Percentiles rank a stretch among this genome's conserved stretches.
Conservation (phyloP, 2,329 filamentous ascomycete genomes). For the Penicillium sp. region DNA sequence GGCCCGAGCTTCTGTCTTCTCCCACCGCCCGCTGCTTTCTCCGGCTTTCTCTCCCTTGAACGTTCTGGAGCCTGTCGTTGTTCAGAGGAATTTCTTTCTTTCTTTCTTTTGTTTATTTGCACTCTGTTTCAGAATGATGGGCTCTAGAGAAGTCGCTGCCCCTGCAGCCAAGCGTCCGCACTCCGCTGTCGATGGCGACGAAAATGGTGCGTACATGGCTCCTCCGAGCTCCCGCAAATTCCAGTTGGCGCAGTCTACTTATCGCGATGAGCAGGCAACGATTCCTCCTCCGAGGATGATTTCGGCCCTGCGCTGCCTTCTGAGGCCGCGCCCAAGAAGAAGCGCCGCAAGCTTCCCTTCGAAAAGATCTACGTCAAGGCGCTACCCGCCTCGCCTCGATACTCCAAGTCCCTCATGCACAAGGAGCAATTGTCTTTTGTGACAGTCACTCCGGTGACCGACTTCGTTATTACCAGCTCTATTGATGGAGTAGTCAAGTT, state of each 20-base stretch:
- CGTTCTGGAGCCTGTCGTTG: neutral
- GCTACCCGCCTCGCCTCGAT: constrained; percentile 75
- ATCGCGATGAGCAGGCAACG: constrained; percentile 23
- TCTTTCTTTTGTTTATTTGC: neutral
- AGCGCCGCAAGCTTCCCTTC: constrained; percentile 84
- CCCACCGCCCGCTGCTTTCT: constrained; percentile 23
- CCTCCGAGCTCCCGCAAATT: constrained; percentile 9
- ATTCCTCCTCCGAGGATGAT: constrained; percentile 76
- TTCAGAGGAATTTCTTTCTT: neutral
- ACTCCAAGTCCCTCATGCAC: constrained; percentile 98
- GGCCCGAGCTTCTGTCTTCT: constrained; percentile 24
- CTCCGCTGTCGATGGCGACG: constrained; percentile 53
- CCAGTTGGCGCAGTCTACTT: constrained; percentile 11
- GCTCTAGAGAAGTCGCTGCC: constrained; percentile 24
- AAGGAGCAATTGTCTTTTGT: constrained; percentile 89
- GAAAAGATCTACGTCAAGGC: constrained; percentile 94
- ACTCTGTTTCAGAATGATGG: constrained; percentile 28
- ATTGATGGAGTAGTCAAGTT: constrained; percentile 97
- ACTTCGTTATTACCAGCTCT: constrained; percentile 93
- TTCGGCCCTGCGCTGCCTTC: constrained; percentile 91
- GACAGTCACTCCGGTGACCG: constrained; percentile 84
- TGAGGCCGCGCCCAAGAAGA: constrained; percentile 78
- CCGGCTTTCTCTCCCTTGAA: constrained; percentile 7
- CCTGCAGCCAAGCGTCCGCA: constrained; percentile 57
- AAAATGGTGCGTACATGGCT: constrained; percentile 29